These are phyloP conservation scores for Sugiyamaella castrensis DNA, from an alignment of 1,139 yeast species.

Conservation along the genomic window DNA sequence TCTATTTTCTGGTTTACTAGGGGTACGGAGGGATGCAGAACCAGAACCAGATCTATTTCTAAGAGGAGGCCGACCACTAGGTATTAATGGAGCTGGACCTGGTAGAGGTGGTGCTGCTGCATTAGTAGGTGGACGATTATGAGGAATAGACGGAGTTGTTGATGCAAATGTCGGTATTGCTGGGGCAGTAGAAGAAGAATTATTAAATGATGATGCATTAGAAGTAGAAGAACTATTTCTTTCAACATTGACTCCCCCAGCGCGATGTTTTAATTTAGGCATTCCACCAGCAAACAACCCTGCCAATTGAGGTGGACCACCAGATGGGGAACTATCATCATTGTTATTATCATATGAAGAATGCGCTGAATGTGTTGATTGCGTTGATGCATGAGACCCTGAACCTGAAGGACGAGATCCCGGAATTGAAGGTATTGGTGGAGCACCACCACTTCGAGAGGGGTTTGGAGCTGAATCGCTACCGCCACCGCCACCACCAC, in stretches of 20 bases:
- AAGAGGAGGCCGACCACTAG: conserved; percentile 22
- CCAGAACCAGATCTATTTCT: conserved; percentile 18
- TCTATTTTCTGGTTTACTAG: conserved; percentile 16
- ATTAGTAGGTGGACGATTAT: conserved; percentile 16
- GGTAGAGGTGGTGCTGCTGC: conserved; percentile 18
- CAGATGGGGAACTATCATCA: conserved; percentile 19
- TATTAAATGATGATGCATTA: conserved; percentile 12
- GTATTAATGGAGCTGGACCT: conserved; percentile 21
- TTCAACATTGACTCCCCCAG: conserved; percentile 47
- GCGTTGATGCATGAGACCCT: conserved; percentile 22
- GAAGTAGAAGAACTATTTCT: conserved; percentile 25
- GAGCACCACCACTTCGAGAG: conserved; percentile 34
- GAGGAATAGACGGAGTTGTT: conserved; percentile 13
- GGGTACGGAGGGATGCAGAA: conserved; percentile 22
- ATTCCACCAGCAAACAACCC: conserved; percentile 84
- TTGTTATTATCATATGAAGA: neutral
- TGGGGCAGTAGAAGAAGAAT: conserved; percentile 20
- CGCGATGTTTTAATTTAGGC: conserved; percentile 67
- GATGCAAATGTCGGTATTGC: conserved; percentile 23
- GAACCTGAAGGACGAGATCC: conserved; percentile 20
- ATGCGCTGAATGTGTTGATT: neutral
- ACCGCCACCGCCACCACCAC: conserved; percentile 25
- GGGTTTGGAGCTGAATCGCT: conserved; percentile 29
- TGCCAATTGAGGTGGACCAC: conserved; percentile 58
- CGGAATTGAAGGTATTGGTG: conserved; percentile 34